These are phyloP conservation scores for Chaetomium sp. DNA, from an alignment of 2,329 filamentous ascomycete genomes.

Conservation along the genomic window DNA sequence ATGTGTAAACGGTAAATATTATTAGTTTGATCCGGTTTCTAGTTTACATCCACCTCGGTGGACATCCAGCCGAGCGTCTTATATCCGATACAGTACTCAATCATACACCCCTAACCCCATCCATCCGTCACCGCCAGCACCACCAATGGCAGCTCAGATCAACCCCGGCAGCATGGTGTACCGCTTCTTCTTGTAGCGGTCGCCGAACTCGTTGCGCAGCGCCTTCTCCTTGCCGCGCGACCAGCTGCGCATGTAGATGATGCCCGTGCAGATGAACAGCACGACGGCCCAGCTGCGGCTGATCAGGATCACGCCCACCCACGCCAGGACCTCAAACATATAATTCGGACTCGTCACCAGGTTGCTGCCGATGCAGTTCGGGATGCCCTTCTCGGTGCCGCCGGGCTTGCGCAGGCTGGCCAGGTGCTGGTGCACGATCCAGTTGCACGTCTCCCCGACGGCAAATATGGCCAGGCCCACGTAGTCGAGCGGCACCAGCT, in stretches of 20 bases:
- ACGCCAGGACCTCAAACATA: slow-evolving; percentile 86
- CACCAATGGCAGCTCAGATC: slow-evolving; percentile 50
- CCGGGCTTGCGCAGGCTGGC: slow-evolving; percentile 75
- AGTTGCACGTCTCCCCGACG: slow-evolving; percentile 79
- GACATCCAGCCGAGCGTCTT: not conserved
- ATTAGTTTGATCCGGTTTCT: not conserved
- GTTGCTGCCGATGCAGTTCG: slow-evolving; percentile 78
- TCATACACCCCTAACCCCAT: slow-evolving; percentile 8
- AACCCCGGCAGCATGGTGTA: slow-evolving; percentile 80
- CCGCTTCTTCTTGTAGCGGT: slow-evolving; percentile 94
- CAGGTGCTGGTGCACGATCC: slow-evolving; percentile 77
- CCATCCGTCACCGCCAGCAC: not conserved
- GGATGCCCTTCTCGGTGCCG: slow-evolving; percentile 85
- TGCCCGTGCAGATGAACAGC: slow-evolving; percentile 74
- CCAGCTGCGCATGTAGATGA: slow-evolving; percentile 82
- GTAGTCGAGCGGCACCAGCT: slow-evolving; percentile 58
- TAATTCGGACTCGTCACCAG: slow-evolving; percentile 97
- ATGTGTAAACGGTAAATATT: not conserved
- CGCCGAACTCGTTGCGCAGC: slow-evolving; percentile 87
- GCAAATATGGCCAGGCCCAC: slow-evolving; percentile 71
- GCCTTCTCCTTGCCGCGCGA: slow-evolving; percentile 88
- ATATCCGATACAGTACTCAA: not conserved
- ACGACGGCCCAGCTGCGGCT: slow-evolving; percentile 77
- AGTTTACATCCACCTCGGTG: not conserved
- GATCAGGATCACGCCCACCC: slow-evolving; percentile 79